Evolutionary conservation across 2,329 filamentous ascomycete species (phyloP), one percentile per base, ranked within the genome.

Genomic region (Sporothrix globosa): DNA sequence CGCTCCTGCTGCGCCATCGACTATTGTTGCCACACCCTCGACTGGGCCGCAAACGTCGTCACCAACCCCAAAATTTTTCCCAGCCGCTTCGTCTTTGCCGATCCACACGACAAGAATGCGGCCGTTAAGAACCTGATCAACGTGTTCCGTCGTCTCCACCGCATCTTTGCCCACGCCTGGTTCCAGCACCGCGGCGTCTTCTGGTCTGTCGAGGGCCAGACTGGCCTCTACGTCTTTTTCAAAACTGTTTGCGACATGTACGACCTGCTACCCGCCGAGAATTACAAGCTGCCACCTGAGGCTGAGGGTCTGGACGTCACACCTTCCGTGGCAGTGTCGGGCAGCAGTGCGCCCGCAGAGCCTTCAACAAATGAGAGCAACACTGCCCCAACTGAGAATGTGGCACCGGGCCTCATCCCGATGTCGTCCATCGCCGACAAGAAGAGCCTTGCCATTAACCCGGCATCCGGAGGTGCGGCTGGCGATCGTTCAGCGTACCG

Each of bases 121-220:
- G 92, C 92, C 70, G 84, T 91, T 72, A 92, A 93, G 80, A 95
- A 96, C 79, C 84, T 99, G 71, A 91, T 95, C 75, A 98, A 97
- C 79, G 95, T 99, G 70, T 98, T 99, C 81, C 88, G 96, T 70
- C 88, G 96, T 17, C 87, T 98, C 66, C 97, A 99, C 80, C 88
- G 96, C 72, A 98, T 99, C 80, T 99, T 98, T 78, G 96, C 96
- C 61, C 96, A 99, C 79, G 96, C 96, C 9, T 99, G 96, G 96
- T 99, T 97, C 80, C 93, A 97, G 81, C 96, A 99, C 80, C 88
- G 94, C 60, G 91, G 91, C 69, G 92, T 97, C 68, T 99, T 98
- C 80, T 98, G 95, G 93, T 89, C 92, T 53, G 91, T 98, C 1
- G 96, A 99, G 81, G 88, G 88, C 11, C 89, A 93, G 78, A 93